Base-by-base conservation (phyloP, 208 protist genomes). In the Trypanosoma conorhini region DNA sequence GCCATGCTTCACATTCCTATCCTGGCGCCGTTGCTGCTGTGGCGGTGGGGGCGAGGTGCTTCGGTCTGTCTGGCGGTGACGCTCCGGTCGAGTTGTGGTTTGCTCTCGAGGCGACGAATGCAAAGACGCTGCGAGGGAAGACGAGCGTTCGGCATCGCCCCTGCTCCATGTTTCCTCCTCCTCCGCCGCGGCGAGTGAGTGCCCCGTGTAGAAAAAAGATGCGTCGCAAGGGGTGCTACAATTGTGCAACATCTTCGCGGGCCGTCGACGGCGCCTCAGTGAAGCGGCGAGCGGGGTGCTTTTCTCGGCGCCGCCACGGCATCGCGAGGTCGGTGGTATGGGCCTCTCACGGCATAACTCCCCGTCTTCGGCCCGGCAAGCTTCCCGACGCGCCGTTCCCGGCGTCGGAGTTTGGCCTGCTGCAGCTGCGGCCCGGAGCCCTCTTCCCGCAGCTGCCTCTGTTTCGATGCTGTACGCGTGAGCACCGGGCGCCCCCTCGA, bases 201-300 rank as follows among this genome's bases (percentile, higher is more conserved):
- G 40, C 26, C 68, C 59, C 3, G 68, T 73, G 60, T 73, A 73
- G 38, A 73, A 73, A 1, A 26, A 58, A 38, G 60, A 67, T 0
- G 52, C 15, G 44, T 67, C 60, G 8, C 50, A 5, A 13, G 21
- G 33, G 4, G 28, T n/a, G 15, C 17, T 26, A 24, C 28, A 30
- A 13, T 19, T 42, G 12, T 61, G 1, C 40, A 28, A 15, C 26
- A 31, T 51, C 38, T 44, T 58, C 42, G 57, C 26, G 15, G 13
- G 60, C 5, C 13, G 0, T 48, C 10, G 21, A 38, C 0, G 24
- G 10, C n/a, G 35, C 22, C 22, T 4, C 19, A 5, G 0, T 42
- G 22, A 46, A 44, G 21, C 5, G 28, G 51, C 30, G 2, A 58
- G 33, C 19, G 13, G 13, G 8, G 9, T 52, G 9, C n/a, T 52